phyloP scores from a whole-genome alignment of 1,139 yeast species.

The Geotrichum phurueaensis region DNA sequence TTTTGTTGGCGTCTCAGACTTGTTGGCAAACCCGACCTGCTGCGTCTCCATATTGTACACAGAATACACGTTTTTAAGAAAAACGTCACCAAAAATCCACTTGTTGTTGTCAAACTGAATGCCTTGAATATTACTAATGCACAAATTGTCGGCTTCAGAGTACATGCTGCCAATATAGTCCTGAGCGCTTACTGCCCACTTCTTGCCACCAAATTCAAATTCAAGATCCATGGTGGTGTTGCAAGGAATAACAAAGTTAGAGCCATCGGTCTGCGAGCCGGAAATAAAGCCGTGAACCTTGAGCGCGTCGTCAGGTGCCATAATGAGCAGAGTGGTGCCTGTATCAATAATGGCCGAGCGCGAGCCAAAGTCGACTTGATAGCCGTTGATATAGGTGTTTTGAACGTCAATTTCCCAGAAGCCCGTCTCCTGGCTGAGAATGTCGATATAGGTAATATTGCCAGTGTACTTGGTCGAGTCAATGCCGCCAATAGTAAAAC shows the following conservation, averaged over 20 bases:
- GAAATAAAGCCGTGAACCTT: constrained; percentile 48
- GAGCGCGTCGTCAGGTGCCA: constrained; percentile 54
- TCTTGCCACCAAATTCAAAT: constrained; percentile 42
- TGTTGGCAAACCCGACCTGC: constrained; percentile 48
- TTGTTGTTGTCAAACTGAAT: constrained; percentile 36
- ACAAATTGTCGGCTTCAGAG: constrained; percentile 56
- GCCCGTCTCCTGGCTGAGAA: constrained; percentile 26
- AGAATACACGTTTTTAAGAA: constrained; percentile 52
- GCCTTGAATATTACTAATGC: constrained; percentile 66
- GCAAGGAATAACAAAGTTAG: constrained; percentile 57
- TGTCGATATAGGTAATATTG: constrained; percentile 41
- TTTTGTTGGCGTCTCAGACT: constrained; percentile 22
- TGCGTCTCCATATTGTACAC: constrained; percentile 51
- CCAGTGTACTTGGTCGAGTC: constrained; percentile 41
- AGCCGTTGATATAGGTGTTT: constrained; percentile 36
- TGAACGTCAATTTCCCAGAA: constrained; percentile 53
- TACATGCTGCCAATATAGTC: constrained; percentile 14
- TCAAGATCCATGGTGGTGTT: constrained; percentile 40
- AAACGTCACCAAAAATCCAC: constrained; percentile 58
- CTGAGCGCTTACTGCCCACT: constrained; percentile 40
- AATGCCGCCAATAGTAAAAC: constrained; percentile 44
- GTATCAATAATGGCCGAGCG: constrained; percentile 56
- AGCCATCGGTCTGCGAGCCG: constrained; percentile 48
- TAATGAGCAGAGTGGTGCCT: constrained; percentile 58
- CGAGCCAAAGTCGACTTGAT: constrained; percentile 39